These are phyloP conservation scores for Schizonepeta tenuifolia DNA, from an alignment of 257 asterid species.

Conservation along the genomic window DNA sequence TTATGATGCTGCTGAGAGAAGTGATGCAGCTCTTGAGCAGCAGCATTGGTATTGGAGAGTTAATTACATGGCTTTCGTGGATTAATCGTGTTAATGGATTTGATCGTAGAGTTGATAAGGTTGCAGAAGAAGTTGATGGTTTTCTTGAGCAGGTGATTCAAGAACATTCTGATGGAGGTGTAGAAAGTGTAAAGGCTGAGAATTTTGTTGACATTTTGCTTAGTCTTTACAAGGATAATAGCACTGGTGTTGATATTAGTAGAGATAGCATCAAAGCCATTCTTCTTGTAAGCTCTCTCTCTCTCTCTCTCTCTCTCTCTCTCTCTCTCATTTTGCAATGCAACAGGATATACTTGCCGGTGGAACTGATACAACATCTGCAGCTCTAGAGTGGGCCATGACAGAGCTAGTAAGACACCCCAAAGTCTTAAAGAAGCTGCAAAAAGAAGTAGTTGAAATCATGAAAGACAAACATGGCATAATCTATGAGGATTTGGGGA, in stretches of 20 bases:
- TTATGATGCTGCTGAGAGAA: conserved; percentile 33
- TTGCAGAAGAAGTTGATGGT: conserved; percentile 45
- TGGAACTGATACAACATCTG: conserved; percentile 55
- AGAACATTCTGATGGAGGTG: conserved; percentile 30
- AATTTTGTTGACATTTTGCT: conserved; percentile 52
- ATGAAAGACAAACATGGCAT: conserved; percentile 27
- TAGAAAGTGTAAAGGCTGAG: background rate
- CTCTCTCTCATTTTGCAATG: background rate
- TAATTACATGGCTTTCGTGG: conserved; percentile 58
- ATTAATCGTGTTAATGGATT: conserved; percentile 48
- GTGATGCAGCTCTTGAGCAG: conserved; percentile 40
- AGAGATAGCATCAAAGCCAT: conserved; percentile 46
- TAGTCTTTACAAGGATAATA: conserved; percentile 24
- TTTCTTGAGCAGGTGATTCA: conserved; percentile 47
- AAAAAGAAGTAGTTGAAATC: conserved; percentile 39
- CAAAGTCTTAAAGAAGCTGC: conserved; percentile 31
- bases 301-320: background rate
- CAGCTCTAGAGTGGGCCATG: conserved; percentile 54
- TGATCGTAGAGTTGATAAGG: conserved; percentile 35
- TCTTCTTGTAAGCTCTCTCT: conserved; percentile 37
- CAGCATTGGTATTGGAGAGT: conserved; percentile 43
- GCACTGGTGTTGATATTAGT: conserved; percentile 32
- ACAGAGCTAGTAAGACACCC: conserved; percentile 56
- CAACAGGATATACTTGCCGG: conserved; percentile 47
- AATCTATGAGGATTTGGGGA: conserved; percentile 42